These are phyloP conservation scores for Clarireedia homoeocarpa DNA, from an alignment of 2,329 filamentous ascomycete genomes.

Conservation along the genomic window DNA sequence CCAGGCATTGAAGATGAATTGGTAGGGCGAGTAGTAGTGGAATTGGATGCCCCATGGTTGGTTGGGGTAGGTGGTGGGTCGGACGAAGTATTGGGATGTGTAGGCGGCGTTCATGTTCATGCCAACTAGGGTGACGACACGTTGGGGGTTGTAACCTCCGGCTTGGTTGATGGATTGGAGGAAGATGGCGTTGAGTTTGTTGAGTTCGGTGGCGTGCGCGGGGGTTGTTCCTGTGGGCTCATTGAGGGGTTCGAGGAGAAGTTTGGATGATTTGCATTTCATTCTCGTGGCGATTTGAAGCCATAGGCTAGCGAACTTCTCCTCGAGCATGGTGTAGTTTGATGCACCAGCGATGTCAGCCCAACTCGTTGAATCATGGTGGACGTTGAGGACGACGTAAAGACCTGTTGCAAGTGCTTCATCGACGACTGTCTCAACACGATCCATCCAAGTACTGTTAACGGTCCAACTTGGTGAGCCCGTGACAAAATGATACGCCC, in stretches of 20 bases:
- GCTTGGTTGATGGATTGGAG: conserved; percentile 44
- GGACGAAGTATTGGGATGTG: conserved; percentile 46
- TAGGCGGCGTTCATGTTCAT: conserved; percentile 43
- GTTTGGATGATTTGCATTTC: conserved; percentile 43
- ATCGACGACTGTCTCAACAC: conserved; percentile 50
- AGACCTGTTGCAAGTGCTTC: conserved; percentile 43
- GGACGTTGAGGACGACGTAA: conserved; percentile 48
- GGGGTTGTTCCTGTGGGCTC: conserved; percentile 47
- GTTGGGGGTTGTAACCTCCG: conserved; percentile 46
- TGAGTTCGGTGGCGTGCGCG: conserved; percentile 42
- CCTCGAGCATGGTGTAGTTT: conserved; percentile 45
- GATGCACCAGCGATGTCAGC: conserved; percentile 42
- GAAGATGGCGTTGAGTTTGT: conserved; percentile 50
- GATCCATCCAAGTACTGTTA: conserved; percentile 45
- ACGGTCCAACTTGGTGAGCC: conserved; percentile 46
- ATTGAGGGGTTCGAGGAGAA: conserved; percentile 53
- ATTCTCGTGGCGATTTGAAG: conserved; percentile 47
- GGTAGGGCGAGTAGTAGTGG: conserved; percentile 53
- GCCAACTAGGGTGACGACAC: conserved; percentile 49
- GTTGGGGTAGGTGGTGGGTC: conserved; percentile 41
- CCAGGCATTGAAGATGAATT: conserved; percentile 42
- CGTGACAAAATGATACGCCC: conserved; percentile 46
- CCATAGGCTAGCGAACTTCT: conserved; percentile 49
- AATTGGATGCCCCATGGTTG: conserved; percentile 51
- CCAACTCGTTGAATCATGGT: conserved; percentile 54